Conservation (phyloP, 2,329 filamentous ascomycete genomes). For the Pseudogymnoascus sp. region DNA sequence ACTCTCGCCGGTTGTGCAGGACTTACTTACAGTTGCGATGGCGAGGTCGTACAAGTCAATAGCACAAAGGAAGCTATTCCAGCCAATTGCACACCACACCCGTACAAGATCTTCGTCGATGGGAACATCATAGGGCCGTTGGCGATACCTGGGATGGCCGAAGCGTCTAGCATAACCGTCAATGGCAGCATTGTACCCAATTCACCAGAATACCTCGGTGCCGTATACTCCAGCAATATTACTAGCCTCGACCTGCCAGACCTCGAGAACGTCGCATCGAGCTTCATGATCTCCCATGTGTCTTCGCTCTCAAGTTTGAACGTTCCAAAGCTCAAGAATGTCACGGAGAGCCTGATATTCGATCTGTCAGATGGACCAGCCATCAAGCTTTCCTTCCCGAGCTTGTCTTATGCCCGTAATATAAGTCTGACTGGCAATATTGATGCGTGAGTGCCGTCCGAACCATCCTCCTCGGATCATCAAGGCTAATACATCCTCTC, state of each 20-base stretch:
- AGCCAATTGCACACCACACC: neutral
- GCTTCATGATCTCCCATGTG: neutral
- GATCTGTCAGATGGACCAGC: neutral
- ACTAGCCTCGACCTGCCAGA: neutral
- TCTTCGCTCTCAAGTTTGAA: neutral
- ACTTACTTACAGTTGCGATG: neutral
- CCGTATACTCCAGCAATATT: neutral
- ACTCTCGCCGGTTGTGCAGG: neutral
- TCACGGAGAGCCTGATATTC: neutral
- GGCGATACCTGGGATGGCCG: neutral
- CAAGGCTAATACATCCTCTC: neutral
- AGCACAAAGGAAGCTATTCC: neutral
- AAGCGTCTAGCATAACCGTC: neutral
- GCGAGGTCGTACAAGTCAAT: neutral
- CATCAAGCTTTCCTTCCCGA: neutral
- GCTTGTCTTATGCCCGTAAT: neutral
- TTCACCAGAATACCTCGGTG: neutral
- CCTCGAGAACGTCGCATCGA: neutral
- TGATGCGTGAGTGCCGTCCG: neutral
- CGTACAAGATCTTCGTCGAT: neutral
- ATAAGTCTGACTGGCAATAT: neutral
- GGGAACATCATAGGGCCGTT: neutral
- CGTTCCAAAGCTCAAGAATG: neutral
- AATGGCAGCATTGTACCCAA: neutral
- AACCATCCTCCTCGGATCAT: neutral